Evolutionary conservation across 495 filamentous ascomycete genomes (phyloP).

Genomic region (Aspergillus egyptiacus): DNA sequence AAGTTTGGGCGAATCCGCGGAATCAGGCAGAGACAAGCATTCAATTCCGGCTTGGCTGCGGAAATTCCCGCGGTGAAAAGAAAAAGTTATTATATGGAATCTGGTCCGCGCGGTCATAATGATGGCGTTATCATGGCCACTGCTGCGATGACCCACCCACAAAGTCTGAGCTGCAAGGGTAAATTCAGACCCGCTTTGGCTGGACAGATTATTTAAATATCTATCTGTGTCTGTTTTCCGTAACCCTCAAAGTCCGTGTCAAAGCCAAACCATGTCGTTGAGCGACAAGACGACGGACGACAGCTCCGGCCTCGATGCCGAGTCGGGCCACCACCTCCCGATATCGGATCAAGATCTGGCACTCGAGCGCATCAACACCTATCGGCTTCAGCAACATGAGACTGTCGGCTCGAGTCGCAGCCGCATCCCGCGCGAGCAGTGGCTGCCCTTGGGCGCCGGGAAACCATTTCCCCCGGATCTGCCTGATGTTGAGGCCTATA

Average conservation of each 20-base stretch:
- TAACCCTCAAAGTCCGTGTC: background rate
- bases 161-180: background rate
- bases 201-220: background rate
- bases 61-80: conserved; percentile 5
- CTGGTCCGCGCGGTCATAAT: background rate
- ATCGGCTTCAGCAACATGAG: conserved; percentile 25
- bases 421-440: conserved; percentile 21
- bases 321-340: background rate
- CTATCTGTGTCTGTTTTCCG: background rate
- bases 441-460: conserved; percentile 29
- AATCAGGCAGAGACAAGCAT: background rate
- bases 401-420: conserved; percentile 26
- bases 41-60: background rate
- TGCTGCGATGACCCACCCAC: background rate
- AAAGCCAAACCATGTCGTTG: background rate
- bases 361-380: conserved; percentile 27
- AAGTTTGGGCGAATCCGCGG: background rate
- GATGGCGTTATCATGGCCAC: background rate
- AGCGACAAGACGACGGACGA: conserved; percentile 2
- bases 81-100: background rate
- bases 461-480: conserved; percentile 39
- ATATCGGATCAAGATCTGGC: conserved; percentile 12
- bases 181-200: conserved; percentile 2
- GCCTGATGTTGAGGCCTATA: conserved; percentile 43
- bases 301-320: conserved; percentile 4